Conservation (phyloP, 331 rosid species). For the Prunus yedoensis region DNA sequence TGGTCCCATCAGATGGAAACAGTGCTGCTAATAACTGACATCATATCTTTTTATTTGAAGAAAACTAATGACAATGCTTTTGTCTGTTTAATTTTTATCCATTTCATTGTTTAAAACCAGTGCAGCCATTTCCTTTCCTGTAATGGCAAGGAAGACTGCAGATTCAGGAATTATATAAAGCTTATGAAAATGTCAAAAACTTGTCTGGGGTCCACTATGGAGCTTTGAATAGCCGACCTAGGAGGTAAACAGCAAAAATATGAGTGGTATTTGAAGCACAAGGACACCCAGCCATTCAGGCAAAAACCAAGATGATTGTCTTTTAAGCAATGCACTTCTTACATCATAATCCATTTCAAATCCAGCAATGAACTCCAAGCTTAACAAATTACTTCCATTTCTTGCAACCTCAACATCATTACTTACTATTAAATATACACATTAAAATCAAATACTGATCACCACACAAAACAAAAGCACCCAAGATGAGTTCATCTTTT, state of each 20-base stretch:
- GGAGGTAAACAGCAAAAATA: background rate
- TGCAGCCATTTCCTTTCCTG: slow-evolving; percentile 16
- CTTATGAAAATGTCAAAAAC: too few relatives aligned
- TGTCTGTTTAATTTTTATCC: background rate
- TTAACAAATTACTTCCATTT: slow-evolving; percentile 43
- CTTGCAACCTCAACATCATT: slow-evolving; percentile 41
- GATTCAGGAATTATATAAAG: too few relatives aligned
- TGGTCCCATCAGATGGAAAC: slow-evolving; percentile 22
- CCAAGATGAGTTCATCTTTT: slow-evolving; percentile 22
- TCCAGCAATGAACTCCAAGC: slow-evolving; percentile 89
- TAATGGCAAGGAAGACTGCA: slow-evolving; percentile 13
- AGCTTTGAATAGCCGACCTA: background rate
- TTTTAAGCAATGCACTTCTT: slow-evolving; percentile 64
- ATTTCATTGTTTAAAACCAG: background rate
- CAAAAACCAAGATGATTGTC: slow-evolving; percentile 32
- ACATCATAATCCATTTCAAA: slow-evolving; percentile 37
- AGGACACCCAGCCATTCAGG: background rate
- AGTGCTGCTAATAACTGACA: slow-evolving; percentile 44
- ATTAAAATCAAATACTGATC: background rate
- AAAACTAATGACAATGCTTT: too few relatives aligned
- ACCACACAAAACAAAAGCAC: background rate
- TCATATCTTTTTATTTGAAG: slow-evolving; percentile 12
- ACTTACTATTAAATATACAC: background rate
- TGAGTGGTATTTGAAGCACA: background rate
- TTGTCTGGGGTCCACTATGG: slow-evolving; percentile 6